A percentile compares a stretch with the other conserved stretches of the same genome.
Evolutionary conservation across 2,329 filamentous ascomycete genomes (phyloP).

Genomic region (Alternaria novae-zelandiae): DNA sequence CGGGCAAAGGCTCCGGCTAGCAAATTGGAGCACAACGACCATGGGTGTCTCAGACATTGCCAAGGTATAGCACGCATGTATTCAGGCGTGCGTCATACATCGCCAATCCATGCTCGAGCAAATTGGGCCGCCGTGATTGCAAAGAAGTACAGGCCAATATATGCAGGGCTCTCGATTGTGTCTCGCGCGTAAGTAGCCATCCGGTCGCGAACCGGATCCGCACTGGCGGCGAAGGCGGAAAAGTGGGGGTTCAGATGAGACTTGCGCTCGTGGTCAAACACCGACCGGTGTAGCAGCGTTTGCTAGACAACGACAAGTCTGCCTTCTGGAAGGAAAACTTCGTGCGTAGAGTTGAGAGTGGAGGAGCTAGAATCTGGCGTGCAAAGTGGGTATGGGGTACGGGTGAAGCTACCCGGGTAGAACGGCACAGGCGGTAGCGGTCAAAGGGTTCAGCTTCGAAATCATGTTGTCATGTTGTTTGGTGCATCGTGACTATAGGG

Average conservation of each 20-base stretch:
- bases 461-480: not conserved
- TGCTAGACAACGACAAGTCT: not conserved
- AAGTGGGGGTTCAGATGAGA: not conserved
- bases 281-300: conserved; percentile 1
- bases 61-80: not conserved
- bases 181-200: not conserved
- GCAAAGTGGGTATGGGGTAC: conserved; percentile 8
- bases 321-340: not conserved
- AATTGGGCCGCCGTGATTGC: conserved; percentile 1
- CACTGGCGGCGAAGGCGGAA: conserved; percentile 7
- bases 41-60: not conserved
- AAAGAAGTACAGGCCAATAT: not conserved
- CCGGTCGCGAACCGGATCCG: conserved; percentile 15
- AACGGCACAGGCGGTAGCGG: conserved; percentile 1
- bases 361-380: not conserved
- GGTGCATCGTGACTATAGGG: not conserved
- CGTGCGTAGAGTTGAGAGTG: not conserved
- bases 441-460: not conserved
- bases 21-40: not conserved
- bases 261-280: not conserved
- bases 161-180: conserved; percentile 7
- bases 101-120: not conserved
- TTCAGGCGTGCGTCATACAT: not conserved
- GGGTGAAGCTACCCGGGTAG: not conserved
- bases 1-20: not conserved